Percentiles rank a stretch among this genome's conserved stretches.
Evolutionary conservation across 805 yeast genomes (phyloP).

Genomic region (Wickerhamomyces ciferrii): DNA sequence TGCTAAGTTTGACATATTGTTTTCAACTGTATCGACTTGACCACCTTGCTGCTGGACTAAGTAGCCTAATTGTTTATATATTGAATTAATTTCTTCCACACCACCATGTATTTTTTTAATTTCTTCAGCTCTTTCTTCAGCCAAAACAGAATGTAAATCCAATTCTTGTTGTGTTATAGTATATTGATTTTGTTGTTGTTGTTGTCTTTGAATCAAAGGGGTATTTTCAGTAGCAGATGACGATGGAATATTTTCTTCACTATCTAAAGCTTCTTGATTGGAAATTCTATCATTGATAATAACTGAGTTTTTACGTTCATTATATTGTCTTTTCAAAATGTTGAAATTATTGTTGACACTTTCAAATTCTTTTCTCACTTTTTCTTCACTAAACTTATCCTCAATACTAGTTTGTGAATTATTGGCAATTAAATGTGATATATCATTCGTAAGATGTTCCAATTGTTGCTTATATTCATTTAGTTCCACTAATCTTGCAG

Average conservation of each 20-base stretch:
- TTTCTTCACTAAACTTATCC: conserved; percentile 25
- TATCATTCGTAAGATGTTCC: conserved; percentile 25
- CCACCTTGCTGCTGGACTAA: conserved; percentile 82
- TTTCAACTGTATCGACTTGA: conserved; percentile 79
- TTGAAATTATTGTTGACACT: conserved; percentile 43
- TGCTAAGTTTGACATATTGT: conserved; percentile 60
- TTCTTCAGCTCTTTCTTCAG: conserved; percentile 71
- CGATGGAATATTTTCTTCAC: conserved; percentile 8
- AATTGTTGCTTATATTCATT: conserved; percentile 25
- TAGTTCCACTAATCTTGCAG: conserved; percentile 12
- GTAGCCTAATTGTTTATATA: conserved; percentile 74
- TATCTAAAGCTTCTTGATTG: conserved; percentile 9
- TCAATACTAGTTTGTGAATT: conserved; percentile 9
- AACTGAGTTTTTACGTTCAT: conserved; percentile 40
- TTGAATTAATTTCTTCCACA: conserved; percentile 78
- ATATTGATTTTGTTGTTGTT: conserved; percentile 31
- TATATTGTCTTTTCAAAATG: conserved; percentile 37
- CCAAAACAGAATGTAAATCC: conserved; percentile 57
- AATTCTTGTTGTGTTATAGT: conserved; percentile 42
- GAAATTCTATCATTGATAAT: conserved; percentile 25
- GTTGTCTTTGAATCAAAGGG: conserved; percentile 20
- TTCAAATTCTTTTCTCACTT: conserved; percentile 51
- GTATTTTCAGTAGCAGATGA: conserved; percentile 12
- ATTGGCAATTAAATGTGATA: conserved; percentile 15
- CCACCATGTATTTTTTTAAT: conserved; percentile 71